Evolutionary conservation across 2,329 filamentous ascomycete genomes (phyloP).

Genomic region (Colletotrichum agaves): DNA sequence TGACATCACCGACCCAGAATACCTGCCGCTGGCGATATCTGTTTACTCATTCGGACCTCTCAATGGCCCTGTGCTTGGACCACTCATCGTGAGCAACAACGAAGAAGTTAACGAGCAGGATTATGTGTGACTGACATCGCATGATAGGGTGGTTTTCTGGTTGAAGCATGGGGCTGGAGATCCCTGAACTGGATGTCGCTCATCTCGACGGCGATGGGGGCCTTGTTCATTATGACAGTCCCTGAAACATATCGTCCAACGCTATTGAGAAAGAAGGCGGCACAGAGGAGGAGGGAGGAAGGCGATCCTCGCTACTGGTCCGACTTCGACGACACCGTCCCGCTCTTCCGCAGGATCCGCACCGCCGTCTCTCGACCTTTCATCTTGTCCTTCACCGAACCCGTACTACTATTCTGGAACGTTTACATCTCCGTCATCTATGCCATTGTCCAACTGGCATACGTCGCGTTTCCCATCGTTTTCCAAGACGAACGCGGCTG

Average conservation of each 20-base stretch:
- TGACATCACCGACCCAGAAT: conserved; percentile 69
- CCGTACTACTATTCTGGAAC: conserved; percentile 63
- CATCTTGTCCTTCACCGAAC: conserved; percentile 69
- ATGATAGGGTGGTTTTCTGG: conserved; percentile 64
- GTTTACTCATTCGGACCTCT: conserved; percentile 72
- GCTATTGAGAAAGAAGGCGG: conserved; percentile 61
- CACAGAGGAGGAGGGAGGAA: conserved; percentile 58
- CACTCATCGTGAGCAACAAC: conserved; percentile 41
- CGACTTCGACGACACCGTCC: conserved; percentile 67
- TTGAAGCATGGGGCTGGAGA: conserved; percentile 67
- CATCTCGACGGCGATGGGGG: conserved; percentile 63
- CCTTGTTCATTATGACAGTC: conserved; percentile 59
- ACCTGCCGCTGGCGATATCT: conserved; percentile 70
- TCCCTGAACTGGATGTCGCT: conserved; percentile 71
- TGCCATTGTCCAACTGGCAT: conserved; percentile 72
- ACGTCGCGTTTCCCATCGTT: conserved; percentile 72
- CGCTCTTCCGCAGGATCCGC: conserved; percentile 63
- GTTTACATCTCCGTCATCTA: conserved; percentile 73
- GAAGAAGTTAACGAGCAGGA: too few species aligned
- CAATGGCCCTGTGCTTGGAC: conserved; percentile 60
- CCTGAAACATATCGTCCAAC: conserved; percentile 67
- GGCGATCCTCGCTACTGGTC: conserved; percentile 63
- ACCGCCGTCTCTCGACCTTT: conserved; percentile 70
- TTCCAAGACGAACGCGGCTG: conserved; percentile 68
- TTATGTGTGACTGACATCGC: background rate